Evolutionary conservation across 2,329 filamentous ascomycete genomes (phyloP), one percentile per base, ranked within the genome.

Genomic region (Curvularia sp.): DNA sequence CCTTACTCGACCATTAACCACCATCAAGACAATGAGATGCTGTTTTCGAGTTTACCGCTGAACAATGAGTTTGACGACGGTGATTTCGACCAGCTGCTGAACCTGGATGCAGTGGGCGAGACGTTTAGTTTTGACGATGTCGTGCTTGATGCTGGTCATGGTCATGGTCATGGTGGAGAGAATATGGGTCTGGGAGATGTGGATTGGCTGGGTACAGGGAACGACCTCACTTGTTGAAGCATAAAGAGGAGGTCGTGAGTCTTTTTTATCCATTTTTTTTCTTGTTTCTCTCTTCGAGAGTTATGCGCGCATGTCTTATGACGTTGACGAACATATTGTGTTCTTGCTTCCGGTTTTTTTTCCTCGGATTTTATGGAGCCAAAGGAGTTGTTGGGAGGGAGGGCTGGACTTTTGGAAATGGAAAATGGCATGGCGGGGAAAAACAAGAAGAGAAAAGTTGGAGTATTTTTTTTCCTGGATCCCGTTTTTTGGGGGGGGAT

Each of bases 61-160:
- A 73, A 73, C 32, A 75, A 76, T 50, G 74, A 78, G 15, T 77
- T 77, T 23, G 74, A 77, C 47, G 73, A 78, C 10, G 75, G 75
- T 21, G 76, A 79, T 25, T 79, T 79, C 27, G 77, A 79, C 30
- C 67, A 64, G 7, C 58, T 79, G 21, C 54, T 79, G n/a, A 78
- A 79, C 53, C 59, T 78, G 41, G 77, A 79, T 57, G 77, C 70
- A 3, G 74, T 78, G 43, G 76, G 74, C 42, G 77, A 77, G 64
- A 63, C 72, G 9, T 78, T 75, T 50, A 72, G 60, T 38, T 75
- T 75, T 32, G 72, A 76, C 25, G 74, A 75, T 13, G 48, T 57
- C 2, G 59, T 56, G 34, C 45, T 75, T 5, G 69, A 73, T 10
- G 48, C 25, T 1, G 43, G 42, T 3, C 18, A 23, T 41, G 15